Percentiles rank a stretch among this genome's conserved stretches.
Evolutionary conservation across 163 green algal species (phyloP).

Genomic region (Chloromonas sp.): DNA sequence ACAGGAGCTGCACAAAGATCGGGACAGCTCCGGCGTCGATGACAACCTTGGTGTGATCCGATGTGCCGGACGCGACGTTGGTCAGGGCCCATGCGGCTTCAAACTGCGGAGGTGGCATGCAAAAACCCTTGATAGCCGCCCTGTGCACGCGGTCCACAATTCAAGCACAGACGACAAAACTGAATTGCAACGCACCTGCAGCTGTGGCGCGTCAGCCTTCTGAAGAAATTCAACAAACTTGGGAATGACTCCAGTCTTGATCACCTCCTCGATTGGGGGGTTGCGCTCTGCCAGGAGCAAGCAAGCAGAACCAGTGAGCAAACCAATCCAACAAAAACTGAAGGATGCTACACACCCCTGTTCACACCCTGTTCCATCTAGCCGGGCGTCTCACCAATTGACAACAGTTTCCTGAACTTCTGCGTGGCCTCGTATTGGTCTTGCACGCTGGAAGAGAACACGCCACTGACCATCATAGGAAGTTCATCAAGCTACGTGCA

Average conservation of each 20-base stretch:
- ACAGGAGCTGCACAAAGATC: slow-evolving; percentile 95
- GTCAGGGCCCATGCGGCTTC: slow-evolving; percentile 97
- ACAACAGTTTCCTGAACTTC: slow-evolving; percentile 97
- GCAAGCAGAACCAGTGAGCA: neutral
- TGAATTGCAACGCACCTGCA: slow-evolving; percentile 51
- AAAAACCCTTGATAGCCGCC: no score
- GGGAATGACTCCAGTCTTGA: slow-evolving; percentile 89
- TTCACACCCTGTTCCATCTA: neutral
- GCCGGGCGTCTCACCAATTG: slow-evolving; percentile 66
- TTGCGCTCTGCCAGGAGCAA: slow-evolving; percentile 71
- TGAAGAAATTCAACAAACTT: slow-evolving; percentile 96
- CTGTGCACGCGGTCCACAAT: no score
- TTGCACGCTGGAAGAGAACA: slow-evolving; percentile 72
- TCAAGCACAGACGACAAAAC: no score
- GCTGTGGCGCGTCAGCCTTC: slow-evolving; percentile 76
- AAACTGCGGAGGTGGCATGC: slow-evolving; percentile 58
- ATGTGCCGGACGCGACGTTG: slow-evolving; percentile 96
- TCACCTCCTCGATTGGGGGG: slow-evolving; percentile 98
- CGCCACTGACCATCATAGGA: slow-evolving; percentile 82
- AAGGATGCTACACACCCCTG: neutral
- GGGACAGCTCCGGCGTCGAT: slow-evolving; percentile 94
- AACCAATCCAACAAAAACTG: no score
- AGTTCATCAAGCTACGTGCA: slow-evolving; percentile 81
- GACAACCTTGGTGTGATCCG: slow-evolving; percentile 93
- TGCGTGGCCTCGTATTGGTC: slow-evolving; percentile 94